Evolutionary conservation across 2,329 filamentous ascomycete species (phyloP), one percentile per base, ranked within the genome.

Genomic region (Orbilia quercus): DNA sequence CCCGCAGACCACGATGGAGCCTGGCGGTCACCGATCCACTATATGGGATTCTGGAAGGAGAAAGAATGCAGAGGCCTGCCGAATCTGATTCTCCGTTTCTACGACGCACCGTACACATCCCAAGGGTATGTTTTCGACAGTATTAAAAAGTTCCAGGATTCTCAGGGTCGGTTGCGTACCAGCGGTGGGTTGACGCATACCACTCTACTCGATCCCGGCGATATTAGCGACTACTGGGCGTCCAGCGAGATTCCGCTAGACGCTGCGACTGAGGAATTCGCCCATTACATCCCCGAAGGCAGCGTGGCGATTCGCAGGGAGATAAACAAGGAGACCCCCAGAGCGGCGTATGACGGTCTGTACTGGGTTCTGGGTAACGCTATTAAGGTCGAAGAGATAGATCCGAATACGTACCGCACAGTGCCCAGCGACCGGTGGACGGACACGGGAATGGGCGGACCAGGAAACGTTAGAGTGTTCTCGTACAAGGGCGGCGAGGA

Each of bases 41-140:
- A 54, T 34, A 16, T 65, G 14, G 62, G 62, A 1, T 65, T 65
- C 40, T 65, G 62, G 62, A 65, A 57, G 40, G 23, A 57, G 1
- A 28, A n/a, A 2, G n/a, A 57, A 1, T 65, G 62, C 28, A 2
- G 50, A 1, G 62, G 62, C 2, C 36, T 65, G 31, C 62, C 62
- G 7, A 57, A 28, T 36, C 16, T 65, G 6, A 48, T 65, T 7
- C 25, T 65, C n/a, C 50, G 42, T 16, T 65, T 65, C 47, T 65
- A 65, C 34, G 9, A 23, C 9, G 22, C n/a, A 5, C 48, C 50
- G 3, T 57, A 65, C 25, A 65, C 62, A 20, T 7, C 36, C 23
- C 50, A 54, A 18, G 18, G 12, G 20, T 54, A 40, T 38, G 3
- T 12, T 6, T 38, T 54, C 18, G 11, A 7, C 5, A 54, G 40